A percentile compares a stretch with the other conserved stretches of the same genome.
phyloP scores from a whole-genome alignment of 2,329 filamentous ascomycete species.

The Sporothrix phasma region DNA sequence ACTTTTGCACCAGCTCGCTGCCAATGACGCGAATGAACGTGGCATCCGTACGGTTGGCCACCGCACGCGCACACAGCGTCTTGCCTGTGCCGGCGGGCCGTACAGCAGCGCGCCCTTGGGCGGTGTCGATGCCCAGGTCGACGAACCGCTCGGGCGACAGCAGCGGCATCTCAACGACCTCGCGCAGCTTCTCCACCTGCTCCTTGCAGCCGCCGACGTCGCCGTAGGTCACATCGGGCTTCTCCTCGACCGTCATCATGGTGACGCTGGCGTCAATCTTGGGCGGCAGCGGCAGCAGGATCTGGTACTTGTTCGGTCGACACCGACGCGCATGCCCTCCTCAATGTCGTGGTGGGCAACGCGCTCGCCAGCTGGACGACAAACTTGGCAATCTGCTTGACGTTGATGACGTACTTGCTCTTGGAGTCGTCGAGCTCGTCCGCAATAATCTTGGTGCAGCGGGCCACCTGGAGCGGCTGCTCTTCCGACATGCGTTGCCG shows the following conservation, averaged over 20 bases:
- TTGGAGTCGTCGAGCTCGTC: constrained; percentile 94
- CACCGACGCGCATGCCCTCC: constrained; percentile 96
- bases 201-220: constrained; percentile 99
- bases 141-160: constrained; percentile 95
- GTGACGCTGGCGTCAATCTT: constrained; percentile 99
- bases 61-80: constrained; percentile 92
- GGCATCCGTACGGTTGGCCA: constrained; percentile 94
- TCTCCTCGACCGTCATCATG: constrained; percentile 99
- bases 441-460: constrained; percentile 98
- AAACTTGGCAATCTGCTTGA: constrained; percentile 99
- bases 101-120: constrained; percentile 96
- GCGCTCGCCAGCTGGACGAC: constrained; percentile 95
- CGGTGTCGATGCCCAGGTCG: constrained; percentile 95
- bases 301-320: constrained; percentile 99
- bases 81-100: constrained; percentile 95
- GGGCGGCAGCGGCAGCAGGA: constrained; percentile 85
- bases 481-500: constrained; percentile 98
- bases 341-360: constrained; percentile 98
- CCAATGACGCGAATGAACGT: constrained; percentile 99
- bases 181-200: constrained; percentile 96
- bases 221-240: constrained; percentile 97
- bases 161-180: constrained; percentile 97
- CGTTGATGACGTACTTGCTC: constrained; percentile 99
- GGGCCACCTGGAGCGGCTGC: constrained; percentile 91
- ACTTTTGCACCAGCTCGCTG: constrained; percentile 96